Evolutionary conservation across 768 basidiomycete species (phyloP).

Genomic region (Trichaptum fuscoviolaceum): DNA sequence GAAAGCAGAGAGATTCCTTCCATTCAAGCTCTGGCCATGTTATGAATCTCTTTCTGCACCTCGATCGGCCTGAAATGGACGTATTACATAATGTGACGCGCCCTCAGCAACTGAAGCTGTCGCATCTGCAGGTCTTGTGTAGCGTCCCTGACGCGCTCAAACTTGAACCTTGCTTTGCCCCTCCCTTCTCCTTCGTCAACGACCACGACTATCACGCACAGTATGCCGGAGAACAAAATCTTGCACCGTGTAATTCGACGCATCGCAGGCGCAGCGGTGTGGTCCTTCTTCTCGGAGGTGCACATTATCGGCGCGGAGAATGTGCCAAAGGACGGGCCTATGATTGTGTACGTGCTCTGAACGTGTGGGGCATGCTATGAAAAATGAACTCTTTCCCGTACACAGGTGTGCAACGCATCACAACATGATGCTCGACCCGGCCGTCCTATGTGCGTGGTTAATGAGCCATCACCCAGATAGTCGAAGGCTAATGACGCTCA

Average conservation of each 20-base stretch:
- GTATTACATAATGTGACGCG: neutral
- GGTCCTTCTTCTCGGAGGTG: slow-evolving; percentile 86
- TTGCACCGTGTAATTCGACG: slow-evolving; percentile 68
- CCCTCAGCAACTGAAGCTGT: neutral
- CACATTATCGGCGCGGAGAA: slow-evolving; percentile 84
- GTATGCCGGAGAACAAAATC: slow-evolving; percentile 32
- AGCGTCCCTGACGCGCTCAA: neutral
- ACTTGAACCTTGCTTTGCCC: neutral
- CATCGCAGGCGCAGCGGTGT: slow-evolving; percentile 67
- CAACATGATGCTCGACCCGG: slow-evolving; percentile 94
- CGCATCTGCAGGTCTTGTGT: neutral
- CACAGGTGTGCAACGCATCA: slow-evolving; percentile 79
- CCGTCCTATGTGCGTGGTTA: slow-evolving; percentile 61
- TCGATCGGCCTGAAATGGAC: neutral
- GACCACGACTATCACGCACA: neutral
- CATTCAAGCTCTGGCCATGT: neutral
- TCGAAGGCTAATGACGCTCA: slow-evolving; percentile 19
- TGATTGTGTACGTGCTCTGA: slow-evolving; percentile 71
- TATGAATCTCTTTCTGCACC: neutral
- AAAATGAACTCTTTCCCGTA: slow-evolving; percentile 5
- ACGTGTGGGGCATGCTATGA: neutral
- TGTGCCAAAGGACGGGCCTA: slow-evolving; percentile 82
- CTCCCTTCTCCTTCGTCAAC: neutral
- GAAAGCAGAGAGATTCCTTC: neutral
- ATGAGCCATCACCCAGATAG: slow-evolving; percentile 14